phyloP scores from a whole-genome alignment of 2,329 filamentous ascomycete species.

The Paecilomyces fulvus region DNA sequence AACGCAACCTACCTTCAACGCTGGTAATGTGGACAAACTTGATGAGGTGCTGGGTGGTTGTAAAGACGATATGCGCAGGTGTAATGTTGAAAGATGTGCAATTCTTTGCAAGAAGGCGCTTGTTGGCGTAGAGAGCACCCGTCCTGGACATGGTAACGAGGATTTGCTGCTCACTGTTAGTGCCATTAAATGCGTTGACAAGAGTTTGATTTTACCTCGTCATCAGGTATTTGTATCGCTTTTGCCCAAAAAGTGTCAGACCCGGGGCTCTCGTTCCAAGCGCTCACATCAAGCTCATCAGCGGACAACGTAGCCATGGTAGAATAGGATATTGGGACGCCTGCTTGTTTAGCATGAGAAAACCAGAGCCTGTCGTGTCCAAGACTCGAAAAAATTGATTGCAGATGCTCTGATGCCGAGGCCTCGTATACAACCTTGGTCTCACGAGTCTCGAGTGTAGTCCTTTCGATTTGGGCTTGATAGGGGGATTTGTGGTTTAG shows the following conservation, averaged over 20 bases:
- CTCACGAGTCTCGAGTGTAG: conserved; percentile 24
- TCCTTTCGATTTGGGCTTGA: conserved; percentile 22
- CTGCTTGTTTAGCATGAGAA: conserved; percentile 18
- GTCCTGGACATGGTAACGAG: conserved; percentile 62
- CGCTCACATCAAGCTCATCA: conserved; percentile 10
- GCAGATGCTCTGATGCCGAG: conserved; percentile 23
- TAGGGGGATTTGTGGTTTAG: conserved; percentile 28
- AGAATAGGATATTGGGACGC: conserved; percentile 22
- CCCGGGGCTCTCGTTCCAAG: conserved; percentile 24
- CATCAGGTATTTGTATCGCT: conserved; percentile 27
- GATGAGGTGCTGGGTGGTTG: conserved; percentile 82
- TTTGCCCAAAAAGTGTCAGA: conserved; percentile 32
- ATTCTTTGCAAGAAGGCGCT: conserved; percentile 66
- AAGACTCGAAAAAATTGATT: conserved; percentile 29
- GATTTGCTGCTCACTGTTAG: conserved; percentile 31
- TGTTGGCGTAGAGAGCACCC: conserved; percentile 72
- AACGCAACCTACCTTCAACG: conserved; percentile 48
- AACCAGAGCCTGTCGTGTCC: conserved; percentile 30
- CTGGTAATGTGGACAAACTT: conserved; percentile 82
- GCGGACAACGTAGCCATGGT: conserved; percentile 13
- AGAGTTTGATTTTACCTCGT: conserved; percentile 25
- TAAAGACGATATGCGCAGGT: conserved; percentile 75
- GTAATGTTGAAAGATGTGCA: conserved; percentile 88
- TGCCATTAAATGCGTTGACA: background rate
- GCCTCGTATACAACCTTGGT: conserved; percentile 23